Evolutionary conservation across 2,329 filamentous ascomycete species (phyloP).

Genomic region (Setomelanomma holmii): DNA sequence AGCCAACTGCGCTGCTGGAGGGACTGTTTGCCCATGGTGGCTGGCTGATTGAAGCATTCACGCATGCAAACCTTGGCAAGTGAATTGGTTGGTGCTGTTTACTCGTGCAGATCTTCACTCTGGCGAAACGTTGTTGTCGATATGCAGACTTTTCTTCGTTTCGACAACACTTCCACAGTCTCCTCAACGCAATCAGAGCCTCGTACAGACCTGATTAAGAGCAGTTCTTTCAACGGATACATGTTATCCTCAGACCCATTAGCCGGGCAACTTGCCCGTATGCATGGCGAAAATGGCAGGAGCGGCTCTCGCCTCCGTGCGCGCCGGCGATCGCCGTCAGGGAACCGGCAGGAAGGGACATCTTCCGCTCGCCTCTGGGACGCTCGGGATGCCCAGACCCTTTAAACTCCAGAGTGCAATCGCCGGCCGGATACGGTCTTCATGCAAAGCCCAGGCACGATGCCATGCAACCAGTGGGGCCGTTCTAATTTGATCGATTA

Average conservation of each 20-base stretch:
- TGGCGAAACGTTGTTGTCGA: background rate
- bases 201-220: background rate
- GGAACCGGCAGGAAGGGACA: no score
- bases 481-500: conserved; percentile 11
- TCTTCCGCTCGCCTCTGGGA: no score
- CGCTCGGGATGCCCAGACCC: no score
- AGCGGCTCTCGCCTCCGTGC: background rate
- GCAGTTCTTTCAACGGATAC: background rate
- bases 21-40: background rate
- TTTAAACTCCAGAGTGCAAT: no score
- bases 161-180: background rate
- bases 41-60: background rate
- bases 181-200: background rate
- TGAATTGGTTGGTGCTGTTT: background rate
- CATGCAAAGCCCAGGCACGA: background rate
- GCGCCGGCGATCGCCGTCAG: no score
- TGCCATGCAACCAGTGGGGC: background rate
- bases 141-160: background rate
- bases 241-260: background rate
- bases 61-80: no score
- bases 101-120: background rate
- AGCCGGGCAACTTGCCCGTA: background rate
- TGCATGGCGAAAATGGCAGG: background rate
- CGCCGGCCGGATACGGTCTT: background rate
- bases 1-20: no score